Evolutionary conservation across 2,329 filamentous ascomycete genomes (phyloP).

Genomic region (Knufia fluminis): DNA sequence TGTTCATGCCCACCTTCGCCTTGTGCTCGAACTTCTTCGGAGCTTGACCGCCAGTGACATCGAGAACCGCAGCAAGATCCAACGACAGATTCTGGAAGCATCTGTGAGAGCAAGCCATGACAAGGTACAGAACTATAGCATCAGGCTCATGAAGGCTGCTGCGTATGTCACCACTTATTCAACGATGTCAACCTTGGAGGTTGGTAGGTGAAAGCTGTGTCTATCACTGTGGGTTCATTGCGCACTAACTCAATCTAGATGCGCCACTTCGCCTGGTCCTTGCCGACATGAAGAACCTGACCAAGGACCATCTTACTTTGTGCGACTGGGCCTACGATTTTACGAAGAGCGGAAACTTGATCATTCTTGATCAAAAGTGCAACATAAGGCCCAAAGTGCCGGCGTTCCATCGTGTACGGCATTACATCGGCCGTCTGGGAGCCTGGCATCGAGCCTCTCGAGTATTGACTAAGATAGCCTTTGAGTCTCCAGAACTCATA

Average conservation of each 20-base stretch:
- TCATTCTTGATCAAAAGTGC: no score
- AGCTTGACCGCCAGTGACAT: background rate
- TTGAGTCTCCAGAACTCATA: background rate
- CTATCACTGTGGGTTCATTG: no score
- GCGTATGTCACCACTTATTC: no score
- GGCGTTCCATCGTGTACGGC: background rate
- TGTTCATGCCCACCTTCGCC: background rate
- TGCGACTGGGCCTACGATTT: background rate
- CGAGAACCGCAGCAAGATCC: background rate
- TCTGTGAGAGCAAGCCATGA: background rate
- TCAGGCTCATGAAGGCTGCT: no score
- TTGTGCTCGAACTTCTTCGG: background rate
- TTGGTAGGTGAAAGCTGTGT: no score
- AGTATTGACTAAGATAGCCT: background rate
- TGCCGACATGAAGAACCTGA: no score
- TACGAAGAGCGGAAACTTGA: no score
- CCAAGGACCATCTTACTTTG: no score
- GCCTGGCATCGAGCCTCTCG: background rate
- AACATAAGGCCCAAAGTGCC: no score
- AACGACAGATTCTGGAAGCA: background rate
- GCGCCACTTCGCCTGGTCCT: no score
- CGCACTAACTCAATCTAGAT: no score
- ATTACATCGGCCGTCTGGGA: slow-evolving; percentile 1
- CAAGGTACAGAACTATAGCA: slow-evolving; percentile 3
- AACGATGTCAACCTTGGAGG: no score